Percentiles rank a stretch among this genome's conserved stretches.
Evolutionary conservation across 2,329 filamentous ascomycete genomes (phyloP).

Genomic region (Biscogniauxia mediterranea): DNA sequence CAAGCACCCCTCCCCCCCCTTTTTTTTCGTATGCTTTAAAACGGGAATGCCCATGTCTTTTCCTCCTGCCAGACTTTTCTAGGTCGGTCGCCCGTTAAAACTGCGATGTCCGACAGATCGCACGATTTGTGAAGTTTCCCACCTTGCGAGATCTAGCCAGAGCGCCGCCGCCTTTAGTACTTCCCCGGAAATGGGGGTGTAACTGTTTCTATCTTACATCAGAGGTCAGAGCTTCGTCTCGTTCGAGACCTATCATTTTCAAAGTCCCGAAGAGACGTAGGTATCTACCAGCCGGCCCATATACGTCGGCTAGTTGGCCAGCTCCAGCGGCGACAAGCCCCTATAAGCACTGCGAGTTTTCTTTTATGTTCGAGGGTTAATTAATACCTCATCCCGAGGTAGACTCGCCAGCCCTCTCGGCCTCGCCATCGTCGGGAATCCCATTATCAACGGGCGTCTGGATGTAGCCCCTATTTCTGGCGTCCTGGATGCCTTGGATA

Average conservation of each 20-base stretch:
- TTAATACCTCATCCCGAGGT: background rate
- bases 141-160: too few species aligned
- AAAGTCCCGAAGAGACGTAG: background rate
- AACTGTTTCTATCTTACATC: background rate
- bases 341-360: background rate
- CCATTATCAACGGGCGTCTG: slow-evolving; percentile 19
- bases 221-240: background rate
- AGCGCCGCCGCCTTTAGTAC: too few species aligned
- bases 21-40: too few species aligned
- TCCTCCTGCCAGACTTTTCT: too few species aligned
- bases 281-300: background rate
- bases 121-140: too few species aligned
- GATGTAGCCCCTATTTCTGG: slow-evolving; percentile 15
- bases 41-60: too few species aligned
- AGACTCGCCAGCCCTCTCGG: slow-evolving; percentile 7
- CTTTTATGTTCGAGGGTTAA: background rate
- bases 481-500: slow-evolving; percentile 18
- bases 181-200: too few species aligned
- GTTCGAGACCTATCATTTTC: background rate
- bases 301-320: too few species aligned
- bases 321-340: background rate
- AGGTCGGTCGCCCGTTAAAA: too few species aligned
- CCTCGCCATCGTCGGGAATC: slow-evolving; percentile 18
- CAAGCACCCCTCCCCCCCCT: too few species aligned
- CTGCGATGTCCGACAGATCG: too few species aligned